Percentiles rank a stretch among this genome's conserved stretches.
Evolutionary conservation across 2,329 filamentous ascomycete genomes (phyloP).

Genomic region (Verticillium dahliae): DNA sequence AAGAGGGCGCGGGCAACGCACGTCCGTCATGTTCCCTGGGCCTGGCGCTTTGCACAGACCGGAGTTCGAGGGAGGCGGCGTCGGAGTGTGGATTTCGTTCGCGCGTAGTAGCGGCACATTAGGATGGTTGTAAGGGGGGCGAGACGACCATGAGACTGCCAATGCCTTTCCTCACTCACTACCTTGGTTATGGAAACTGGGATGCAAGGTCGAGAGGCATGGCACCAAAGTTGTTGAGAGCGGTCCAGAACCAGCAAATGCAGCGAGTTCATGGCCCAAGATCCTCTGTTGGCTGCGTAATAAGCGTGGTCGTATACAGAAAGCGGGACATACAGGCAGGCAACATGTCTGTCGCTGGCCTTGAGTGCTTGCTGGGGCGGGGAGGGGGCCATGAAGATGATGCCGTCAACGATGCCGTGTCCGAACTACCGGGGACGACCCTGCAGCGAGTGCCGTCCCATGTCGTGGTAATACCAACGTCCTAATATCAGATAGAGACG

Average conservation of each 20-base stretch:
- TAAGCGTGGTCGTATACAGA: too few species aligned
- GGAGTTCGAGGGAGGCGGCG: background rate
- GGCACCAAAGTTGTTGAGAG: background rate
- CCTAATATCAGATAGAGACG: background rate
- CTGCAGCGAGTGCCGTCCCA: background rate
- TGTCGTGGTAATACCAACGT: background rate
- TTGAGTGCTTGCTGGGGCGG: too few species aligned
- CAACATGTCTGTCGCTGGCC: background rate
- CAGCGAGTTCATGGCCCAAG: background rate
- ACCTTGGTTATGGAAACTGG: too few species aligned
- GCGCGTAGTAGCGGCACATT: background rate
- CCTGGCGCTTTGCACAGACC: background rate
- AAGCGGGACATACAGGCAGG: background rate
- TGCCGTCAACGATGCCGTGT: background rate
- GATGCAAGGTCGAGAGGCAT: background rate
- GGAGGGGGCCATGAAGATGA: too few species aligned
- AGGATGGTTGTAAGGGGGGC: background rate
- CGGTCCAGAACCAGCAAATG: background rate
- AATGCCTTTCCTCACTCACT: background rate
- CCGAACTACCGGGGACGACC: background rate
- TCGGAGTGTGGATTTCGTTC: background rate
- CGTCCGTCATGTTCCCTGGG: background rate
- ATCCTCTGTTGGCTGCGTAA: too few species aligned
- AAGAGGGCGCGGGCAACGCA: background rate
- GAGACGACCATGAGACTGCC: conserved; percentile 3